These are phyloP conservation scores for Microdochium paspali DNA, from an alignment of 2,329 filamentous ascomycete genomes.

Conservation along the genomic window DNA sequence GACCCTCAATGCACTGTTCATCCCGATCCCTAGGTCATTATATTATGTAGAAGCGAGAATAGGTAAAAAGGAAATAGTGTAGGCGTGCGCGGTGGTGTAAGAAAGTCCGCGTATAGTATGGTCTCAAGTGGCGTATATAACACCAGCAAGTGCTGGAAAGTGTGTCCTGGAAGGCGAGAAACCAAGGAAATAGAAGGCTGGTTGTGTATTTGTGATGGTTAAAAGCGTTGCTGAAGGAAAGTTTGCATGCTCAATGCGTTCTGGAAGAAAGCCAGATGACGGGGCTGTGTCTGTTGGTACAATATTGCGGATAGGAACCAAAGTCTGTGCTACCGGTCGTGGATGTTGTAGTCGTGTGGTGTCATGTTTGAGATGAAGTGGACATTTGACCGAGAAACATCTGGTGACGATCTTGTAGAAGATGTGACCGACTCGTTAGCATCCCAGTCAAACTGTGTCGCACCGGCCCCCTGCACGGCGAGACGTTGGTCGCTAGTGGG, in stretches of 20 bases:
- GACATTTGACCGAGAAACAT: constrained; percentile 27
- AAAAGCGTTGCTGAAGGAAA: neutral
- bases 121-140: too few relatives aligned
- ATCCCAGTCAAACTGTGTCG: constrained; percentile 41
- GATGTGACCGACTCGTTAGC: constrained; percentile 29
- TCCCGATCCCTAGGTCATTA: too few relatives aligned
- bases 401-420: constrained; percentile 24
- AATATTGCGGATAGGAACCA: neutral
- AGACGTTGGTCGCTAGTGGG: constrained; percentile 31
- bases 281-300: neutral
- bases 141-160: too few relatives aligned
- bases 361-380: constrained; percentile 37
- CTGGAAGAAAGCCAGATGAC: neutral
- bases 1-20: too few relatives aligned
- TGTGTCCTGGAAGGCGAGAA: too few relatives aligned
- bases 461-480: constrained; percentile 19
- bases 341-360: constrained; percentile 26
- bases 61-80: too few relatives aligned
- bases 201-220: neutral
- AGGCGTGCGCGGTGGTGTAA: too few relatives aligned
- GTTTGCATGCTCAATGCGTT: neutral
- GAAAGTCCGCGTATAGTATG: too few relatives aligned
- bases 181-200: neutral
- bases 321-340: neutral
- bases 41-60: too few relatives aligned